Conservation (phyloP, 179 eudicot species). For the Heliamphora pulchella region DNA sequence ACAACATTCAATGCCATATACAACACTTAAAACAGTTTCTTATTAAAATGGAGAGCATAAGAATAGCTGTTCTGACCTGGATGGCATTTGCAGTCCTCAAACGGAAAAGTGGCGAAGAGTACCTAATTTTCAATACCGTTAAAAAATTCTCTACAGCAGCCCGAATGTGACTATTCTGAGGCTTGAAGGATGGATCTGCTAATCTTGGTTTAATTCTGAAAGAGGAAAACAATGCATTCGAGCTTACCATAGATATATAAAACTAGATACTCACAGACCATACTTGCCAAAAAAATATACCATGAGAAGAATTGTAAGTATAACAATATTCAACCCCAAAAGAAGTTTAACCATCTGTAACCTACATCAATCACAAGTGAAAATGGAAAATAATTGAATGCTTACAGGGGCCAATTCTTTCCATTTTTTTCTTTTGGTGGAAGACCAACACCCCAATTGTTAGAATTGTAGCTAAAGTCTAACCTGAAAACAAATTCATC, state of each 20-base stretch:
- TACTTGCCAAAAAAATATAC: background rate
- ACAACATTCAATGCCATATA: constrained; percentile 3
- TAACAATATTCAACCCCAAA: constrained; percentile 9
- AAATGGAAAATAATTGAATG: constrained; percentile 6
- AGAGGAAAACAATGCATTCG: constrained; percentile 5
- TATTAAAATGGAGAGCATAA: background rate
- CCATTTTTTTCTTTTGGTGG: constrained; percentile 84
- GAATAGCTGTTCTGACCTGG: constrained; percentile 46
- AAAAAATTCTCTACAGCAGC: constrained; percentile 71
- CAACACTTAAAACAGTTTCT: background rate
- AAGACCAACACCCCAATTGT: constrained; percentile 96
- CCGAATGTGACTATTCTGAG: constrained; percentile 61
- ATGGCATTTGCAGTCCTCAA: constrained; percentile 59
- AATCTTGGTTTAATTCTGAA: constrained; percentile 74
- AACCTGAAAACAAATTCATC: constrained; percentile 44
- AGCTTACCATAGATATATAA: background rate
- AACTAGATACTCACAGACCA: background rate
- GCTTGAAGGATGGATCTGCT: constrained; percentile 79
- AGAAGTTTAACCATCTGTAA: constrained; percentile 8
- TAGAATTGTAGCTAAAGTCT: constrained; percentile 78
- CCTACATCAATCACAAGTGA: background rate
- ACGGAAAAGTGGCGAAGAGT: constrained; percentile 93
- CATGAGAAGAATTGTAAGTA: background rate
- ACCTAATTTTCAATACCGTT: constrained; percentile 63
- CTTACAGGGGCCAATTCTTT: constrained; percentile 84